Percentiles rank a stretch among this genome's conserved stretches.
phyloP scores from a whole-genome alignment of 305 asterid species.

The Euphrasia arctica region DNA sequence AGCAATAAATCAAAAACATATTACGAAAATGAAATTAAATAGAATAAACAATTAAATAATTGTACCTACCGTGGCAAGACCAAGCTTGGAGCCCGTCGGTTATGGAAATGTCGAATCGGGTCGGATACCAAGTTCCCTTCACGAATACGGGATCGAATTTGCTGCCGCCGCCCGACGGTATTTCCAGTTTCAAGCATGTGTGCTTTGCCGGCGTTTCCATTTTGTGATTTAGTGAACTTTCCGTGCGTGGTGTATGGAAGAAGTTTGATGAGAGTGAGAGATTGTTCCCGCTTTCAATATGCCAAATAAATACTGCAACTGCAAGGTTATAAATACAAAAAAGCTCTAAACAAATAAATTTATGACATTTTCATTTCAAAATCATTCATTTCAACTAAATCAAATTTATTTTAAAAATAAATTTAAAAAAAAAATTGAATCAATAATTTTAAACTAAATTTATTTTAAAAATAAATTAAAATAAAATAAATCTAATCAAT shows the following conservation, averaged over 20 bases:
- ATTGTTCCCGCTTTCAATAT: conserved; percentile 27
- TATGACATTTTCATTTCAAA: no score
- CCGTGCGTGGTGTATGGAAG: conserved; percentile 23
- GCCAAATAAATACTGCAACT: no score
- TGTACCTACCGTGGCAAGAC: conserved; percentile 58
- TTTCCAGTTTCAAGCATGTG: conserved; percentile 75
- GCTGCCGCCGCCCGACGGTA: conserved; percentile 29
- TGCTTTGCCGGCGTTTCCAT: conserved; percentile 52
- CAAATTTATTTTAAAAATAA: no score
- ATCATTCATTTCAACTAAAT: no score
- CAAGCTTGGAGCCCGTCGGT: conserved; percentile 72
- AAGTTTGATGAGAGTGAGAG: conserved; percentile 14
- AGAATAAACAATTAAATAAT: not conserved
- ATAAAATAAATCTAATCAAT: no score
- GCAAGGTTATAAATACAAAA: no score
- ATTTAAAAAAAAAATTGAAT: no score
- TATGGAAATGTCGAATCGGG: conserved; percentile 65
- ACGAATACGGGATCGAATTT: conserved; percentile 53
- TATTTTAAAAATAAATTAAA: no score
- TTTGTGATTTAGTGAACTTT: not conserved
- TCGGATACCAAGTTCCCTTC: conserved; percentile 74
- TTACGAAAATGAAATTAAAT: not conserved
- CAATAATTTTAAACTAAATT: no score
- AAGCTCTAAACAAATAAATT: no score
- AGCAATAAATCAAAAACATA: not conserved